Evolutionary conservation across 805 yeast species (phyloP), one percentile per base, ranked within the genome.

Genomic region (Henningerozyma blattae): DNA sequence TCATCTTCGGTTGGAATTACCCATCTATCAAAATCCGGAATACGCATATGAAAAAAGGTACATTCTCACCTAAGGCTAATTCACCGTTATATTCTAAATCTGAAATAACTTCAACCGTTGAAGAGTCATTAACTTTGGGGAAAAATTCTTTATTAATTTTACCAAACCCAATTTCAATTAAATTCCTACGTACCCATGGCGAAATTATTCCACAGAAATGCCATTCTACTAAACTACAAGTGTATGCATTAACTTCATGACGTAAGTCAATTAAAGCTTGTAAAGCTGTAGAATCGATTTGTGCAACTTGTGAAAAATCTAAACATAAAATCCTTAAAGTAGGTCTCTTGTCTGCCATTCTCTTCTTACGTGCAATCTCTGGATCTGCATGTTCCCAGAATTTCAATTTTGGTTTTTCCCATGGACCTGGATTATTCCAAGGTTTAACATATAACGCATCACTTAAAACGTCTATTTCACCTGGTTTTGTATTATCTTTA

Each of bases 151-250:
- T 68, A 18, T 59, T 64, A 33, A 66, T 63, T 15, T 70, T 62
- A 31, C 94, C 94, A 59, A 85, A 85, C 1, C 93, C 94, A 37
- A 77, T 76, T 45, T 74, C 70, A 29, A 79, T 52, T 44, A 87
- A 68, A 4, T 79, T 80, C 50, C 89, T 70, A 48, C 83, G 75
- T 35, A 82, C 72, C 96, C 96, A 87, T 8, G 89, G 87, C 36
- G 81, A 76, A 30, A 81, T 60, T 22, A 87, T 73, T 18, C 95
- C 94, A 9, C 82, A 72, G 55, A 87, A 86, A 58, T 87, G 96
- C 61, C 78, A 77, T 58, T 87, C 95, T 38, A 85, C 87, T 44
- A 80, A 85, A 37, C 79, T 65, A 51, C 83, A 87, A 14, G 91
- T 79, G 48, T 81, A 83, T 36, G 63, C 68, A 56, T 76, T 75